These are phyloP conservation scores for Halenospora varia DNA, from an alignment of 495 filamentous ascomycete species.

Conservation along the genomic window DNA sequence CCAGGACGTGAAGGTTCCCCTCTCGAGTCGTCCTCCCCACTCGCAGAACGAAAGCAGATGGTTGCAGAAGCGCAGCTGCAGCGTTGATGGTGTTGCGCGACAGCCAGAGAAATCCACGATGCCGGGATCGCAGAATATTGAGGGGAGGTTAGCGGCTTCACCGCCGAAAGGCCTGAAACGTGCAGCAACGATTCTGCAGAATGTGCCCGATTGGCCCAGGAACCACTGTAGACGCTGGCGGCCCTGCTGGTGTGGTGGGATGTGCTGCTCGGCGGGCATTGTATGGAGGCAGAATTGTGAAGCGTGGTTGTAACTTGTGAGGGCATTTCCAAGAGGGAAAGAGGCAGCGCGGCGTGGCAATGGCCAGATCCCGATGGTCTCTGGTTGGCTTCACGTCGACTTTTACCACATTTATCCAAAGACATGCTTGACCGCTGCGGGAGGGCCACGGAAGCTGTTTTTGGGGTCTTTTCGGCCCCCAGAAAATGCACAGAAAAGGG, in stretches of 20 bases:
- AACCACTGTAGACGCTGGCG: conserved; percentile 1
- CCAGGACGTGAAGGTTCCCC: not conserved
- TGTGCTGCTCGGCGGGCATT: too few relatives aligned
- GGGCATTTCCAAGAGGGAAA: too few relatives aligned
- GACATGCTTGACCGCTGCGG: too few relatives aligned
- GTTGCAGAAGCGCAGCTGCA: not conserved
- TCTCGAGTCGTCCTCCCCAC: not conserved
- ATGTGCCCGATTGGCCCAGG: conserved; percentile 2
- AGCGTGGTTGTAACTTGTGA: too few relatives aligned
- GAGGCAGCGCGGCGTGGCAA: too few relatives aligned
- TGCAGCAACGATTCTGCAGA: not conserved
- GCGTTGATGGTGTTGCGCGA: not conserved
- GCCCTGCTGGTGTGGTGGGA: not conserved
- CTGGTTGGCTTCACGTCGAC: too few relatives aligned
- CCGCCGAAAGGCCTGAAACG: not conserved
- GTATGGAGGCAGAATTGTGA: too few relatives aligned
- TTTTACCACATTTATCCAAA: too few relatives aligned
- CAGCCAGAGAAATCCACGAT: not conserved
- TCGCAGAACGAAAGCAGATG: not conserved
- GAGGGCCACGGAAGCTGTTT: too few relatives aligned
- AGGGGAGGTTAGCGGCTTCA: not conserved
- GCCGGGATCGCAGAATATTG: not conserved
- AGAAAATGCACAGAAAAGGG: not conserved
- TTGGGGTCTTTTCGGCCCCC: not conserved
- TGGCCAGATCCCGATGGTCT: too few relatives aligned